A percentile compares a stretch with the other conserved stretches of the same genome.
Conservation (phyloP, 176 grass and related monocot genomes). For the Zea luxurians region DNA sequence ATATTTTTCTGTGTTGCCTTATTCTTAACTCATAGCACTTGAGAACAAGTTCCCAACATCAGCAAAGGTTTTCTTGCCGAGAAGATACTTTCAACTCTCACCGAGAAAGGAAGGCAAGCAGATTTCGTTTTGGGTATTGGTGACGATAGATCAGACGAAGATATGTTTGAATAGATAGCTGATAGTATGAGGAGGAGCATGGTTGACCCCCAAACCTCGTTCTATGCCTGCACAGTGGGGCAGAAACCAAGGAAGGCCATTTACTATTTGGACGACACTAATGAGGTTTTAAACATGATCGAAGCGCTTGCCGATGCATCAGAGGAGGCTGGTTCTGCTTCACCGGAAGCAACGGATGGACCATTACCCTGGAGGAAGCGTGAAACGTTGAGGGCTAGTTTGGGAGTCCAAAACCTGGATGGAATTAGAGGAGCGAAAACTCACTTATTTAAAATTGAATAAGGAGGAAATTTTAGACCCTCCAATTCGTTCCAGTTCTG, state of each 20-base stretch:
- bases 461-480: too few species aligned
- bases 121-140: slow-evolving; percentile 66
- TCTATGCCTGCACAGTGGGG: slow-evolving; percentile 65
- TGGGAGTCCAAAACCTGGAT: too few species aligned
- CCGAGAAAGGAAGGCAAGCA: slow-evolving; percentile 52
- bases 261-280: slow-evolving; percentile 69
- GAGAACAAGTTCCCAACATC: too few species aligned
- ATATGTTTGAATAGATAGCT: slow-evolving; percentile 68
- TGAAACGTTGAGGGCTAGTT: too few species aligned
- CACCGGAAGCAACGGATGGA: slow-evolving; percentile 23
- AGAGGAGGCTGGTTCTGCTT: slow-evolving; percentile 10
- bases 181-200: too few species aligned
- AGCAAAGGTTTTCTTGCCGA: slow-evolving; percentile 66
- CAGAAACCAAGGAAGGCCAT: slow-evolving; percentile 74
- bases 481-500: too few species aligned
- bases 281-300: slow-evolving; percentile 58
- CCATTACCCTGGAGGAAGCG: slow-evolving; percentile 9
- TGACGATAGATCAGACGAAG: slow-evolving; percentile 69
- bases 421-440: too few species aligned
- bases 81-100: slow-evolving; percentile 62
- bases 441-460: too few species aligned
- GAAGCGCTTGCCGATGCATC: slow-evolving; percentile 65
- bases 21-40: too few species aligned
- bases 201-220: slow-evolving; percentile 43
- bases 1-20: too few species aligned